A percentile compares a stretch with the other conserved stretches of the same genome.
These are phyloP conservation scores for Podochytrium sp. DNA, from an alignment of 192 early-diverging fungal species.

Conservation along the genomic window DNA sequence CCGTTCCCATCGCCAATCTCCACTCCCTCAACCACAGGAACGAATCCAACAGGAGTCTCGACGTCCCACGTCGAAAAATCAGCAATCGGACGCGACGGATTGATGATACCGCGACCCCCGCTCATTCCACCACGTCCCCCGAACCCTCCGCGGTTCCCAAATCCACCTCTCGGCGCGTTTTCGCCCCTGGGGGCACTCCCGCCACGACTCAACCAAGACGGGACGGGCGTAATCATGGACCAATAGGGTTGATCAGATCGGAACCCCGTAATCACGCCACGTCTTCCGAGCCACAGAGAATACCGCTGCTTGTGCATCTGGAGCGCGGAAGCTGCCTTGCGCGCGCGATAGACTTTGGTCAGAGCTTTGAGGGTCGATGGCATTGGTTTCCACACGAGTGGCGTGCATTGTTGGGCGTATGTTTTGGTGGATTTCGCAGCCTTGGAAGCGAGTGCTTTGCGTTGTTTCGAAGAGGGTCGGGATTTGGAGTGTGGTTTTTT, in stretches of 20 bases:
- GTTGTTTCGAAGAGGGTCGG: background rate
- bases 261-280: background rate
- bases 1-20: too few species aligned
- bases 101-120: too few species aligned
- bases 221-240: background rate
- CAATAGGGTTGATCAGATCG: background rate
- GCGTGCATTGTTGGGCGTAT: background rate
- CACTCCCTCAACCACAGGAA: too few species aligned
- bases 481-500: conserved; percentile 4
- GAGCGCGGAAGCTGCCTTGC: background rate
- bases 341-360: background rate
- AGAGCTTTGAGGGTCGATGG: background rate
- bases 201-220: background rate
- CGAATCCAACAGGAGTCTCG: too few species aligned
- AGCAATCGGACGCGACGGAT: too few species aligned
- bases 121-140: background rate
- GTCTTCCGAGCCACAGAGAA: conserved; percentile 15
- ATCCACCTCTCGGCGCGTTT: background rate
- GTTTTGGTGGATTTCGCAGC: background rate
- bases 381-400: background rate
- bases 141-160: background rate
- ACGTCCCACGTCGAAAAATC: too few species aligned
- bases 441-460: background rate
- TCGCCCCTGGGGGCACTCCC: background rate
- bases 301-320: conserved; percentile 17